Evolutionary conservation across 2,329 filamentous ascomycete genomes (phyloP), one percentile per base, ranked within the genome.

Genomic region (Cladosporium sp.): DNA sequence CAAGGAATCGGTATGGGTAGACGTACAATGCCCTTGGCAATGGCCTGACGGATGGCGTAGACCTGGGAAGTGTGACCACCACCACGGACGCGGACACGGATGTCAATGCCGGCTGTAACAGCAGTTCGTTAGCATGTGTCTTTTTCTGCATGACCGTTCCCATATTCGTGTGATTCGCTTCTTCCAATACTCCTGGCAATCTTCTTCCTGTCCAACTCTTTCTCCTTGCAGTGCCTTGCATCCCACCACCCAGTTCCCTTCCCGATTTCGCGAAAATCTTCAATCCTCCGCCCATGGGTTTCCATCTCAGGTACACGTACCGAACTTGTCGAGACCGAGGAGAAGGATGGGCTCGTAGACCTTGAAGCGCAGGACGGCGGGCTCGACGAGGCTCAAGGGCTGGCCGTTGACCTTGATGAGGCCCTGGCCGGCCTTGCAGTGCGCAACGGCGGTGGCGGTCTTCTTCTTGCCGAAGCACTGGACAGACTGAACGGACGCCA

Each of bases 301-400:
- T 35, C 25, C 42, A 37, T 47, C 45, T 40, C 45, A 42, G 49
- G 35, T 36, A 36, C 20, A 71, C 77, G 65, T 77, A 80, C 78
- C 86, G 83, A 96, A 96, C 82, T 96, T 97, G 83, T 99, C 94
- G 74, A 95, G 86, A 71, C 94, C 94, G 75, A 97, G 86, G 75
- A 99, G 90, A 73, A 99, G 88, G 79, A 99, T 82, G 72, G 94
- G 94, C 83, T 99, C 94, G 88, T 99, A 99, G 81, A 97, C 92
- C 89, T 97, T 97, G 88, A 96, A 97, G 79, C 94, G 89, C 74
- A 99, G 86, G 80, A 96, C 88, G 83, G 96, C 90, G 73, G 94
- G 92, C 83, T 97, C 90, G 73, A 96, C 89, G 73, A 97, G 90
- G 74, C 83, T 83, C 73, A 99, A 87, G 74, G 94, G 94, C 78